Evolutionary conservation across 176 grass and related monocot genomes (phyloP).

Genomic region (Metroxylon sagu): DNA sequence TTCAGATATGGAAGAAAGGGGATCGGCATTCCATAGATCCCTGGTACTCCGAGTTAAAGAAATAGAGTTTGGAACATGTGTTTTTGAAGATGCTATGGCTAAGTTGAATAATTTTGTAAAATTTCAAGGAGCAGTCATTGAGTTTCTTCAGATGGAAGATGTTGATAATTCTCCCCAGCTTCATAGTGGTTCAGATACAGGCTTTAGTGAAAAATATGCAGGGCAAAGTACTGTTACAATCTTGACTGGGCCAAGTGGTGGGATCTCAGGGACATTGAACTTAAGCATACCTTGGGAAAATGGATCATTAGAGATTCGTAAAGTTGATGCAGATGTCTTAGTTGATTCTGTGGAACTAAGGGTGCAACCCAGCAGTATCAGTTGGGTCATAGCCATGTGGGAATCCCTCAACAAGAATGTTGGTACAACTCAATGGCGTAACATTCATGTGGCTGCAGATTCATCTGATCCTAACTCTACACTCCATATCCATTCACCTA

Average conservation of each 20-base stretch:
- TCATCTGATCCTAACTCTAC: slow-evolving; percentile 26
- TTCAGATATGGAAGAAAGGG: slow-evolving; percentile 32
- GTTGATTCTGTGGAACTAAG: slow-evolving; percentile 69
- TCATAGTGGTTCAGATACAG: slow-evolving; percentile 39
- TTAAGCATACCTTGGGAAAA: slow-evolving; percentile 96
- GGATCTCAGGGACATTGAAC: slow-evolving; percentile 77
- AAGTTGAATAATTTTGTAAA: slow-evolving; percentile 88
- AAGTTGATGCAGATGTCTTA: slow-evolving; percentile 70
- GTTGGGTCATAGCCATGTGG: slow-evolving; percentile 52
- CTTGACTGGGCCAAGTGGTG: slow-evolving; percentile 72
- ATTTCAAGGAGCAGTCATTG: slow-evolving; percentile 60
- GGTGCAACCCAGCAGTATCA: slow-evolving; percentile 63
- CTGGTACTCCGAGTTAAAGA: slow-evolving; percentile 86
- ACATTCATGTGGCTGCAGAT: slow-evolving; percentile 30
- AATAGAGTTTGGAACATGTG: slow-evolving; percentile 64
- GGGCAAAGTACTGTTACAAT: slow-evolving; percentile 46
- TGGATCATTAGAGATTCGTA: slow-evolving; percentile 65
- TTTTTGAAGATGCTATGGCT: slow-evolving; percentile 43
- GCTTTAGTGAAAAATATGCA: slow-evolving; percentile 24
- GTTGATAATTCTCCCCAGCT: slow-evolving; percentile 24
- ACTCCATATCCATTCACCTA: slow-evolving; percentile 21
- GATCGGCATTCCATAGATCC: slow-evolving; percentile 36
- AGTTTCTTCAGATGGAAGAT: slow-evolving; percentile 87
- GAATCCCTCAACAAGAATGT: slow-evolving; percentile 48
- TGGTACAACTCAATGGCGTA: slow-evolving; percentile 21